A percentile compares a stretch with the other conserved stretches of the same genome.
phyloP scores from a whole-genome alignment of 257 asterid genomes.

The Solanum dulcamara region DNA sequence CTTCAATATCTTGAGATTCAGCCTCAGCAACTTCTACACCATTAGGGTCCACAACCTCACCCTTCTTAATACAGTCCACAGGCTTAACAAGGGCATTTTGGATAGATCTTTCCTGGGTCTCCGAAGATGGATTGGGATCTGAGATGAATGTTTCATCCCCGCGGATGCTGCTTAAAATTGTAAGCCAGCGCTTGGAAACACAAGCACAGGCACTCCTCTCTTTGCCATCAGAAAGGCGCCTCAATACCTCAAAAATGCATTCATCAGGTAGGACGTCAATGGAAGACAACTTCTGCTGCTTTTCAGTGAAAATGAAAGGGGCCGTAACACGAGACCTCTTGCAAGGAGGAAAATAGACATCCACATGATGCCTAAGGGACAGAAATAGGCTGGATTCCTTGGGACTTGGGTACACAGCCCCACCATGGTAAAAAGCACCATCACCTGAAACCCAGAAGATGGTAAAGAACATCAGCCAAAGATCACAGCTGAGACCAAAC shows the following conservation, averaged over 20 bases:
- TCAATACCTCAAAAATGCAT: constrained; percentile 86
- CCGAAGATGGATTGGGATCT: constrained; percentile 1
- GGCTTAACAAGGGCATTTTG: constrained; percentile 9
- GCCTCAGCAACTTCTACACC: constrained; percentile 13
- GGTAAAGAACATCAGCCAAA: constrained; percentile 9
- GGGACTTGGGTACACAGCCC: constrained; percentile 42
- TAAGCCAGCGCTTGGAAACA: constrained; percentile 91
- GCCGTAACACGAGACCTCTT: constrained; percentile 78
- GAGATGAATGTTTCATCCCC: constrained; percentile 36
- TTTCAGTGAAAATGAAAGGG: constrained; percentile 40
- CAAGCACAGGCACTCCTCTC: constrained; percentile 69
- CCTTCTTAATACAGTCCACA: constrained; percentile 23
- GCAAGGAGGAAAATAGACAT: constrained; percentile 54
- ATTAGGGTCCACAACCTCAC: constrained; percentile 4
- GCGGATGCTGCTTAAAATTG: constrained; percentile 67
- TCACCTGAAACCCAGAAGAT: constrained; percentile 34
- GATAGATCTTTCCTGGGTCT: constrained; percentile 20
- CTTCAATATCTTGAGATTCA: constrained; percentile 20
- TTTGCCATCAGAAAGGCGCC: constrained; percentile 59
- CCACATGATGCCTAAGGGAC: constrained; percentile 47
- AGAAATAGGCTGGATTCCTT: constrained; percentile 38
- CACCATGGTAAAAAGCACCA: constrained; percentile 34
- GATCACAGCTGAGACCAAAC: not conserved
- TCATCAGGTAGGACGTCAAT: constrained; percentile 90
- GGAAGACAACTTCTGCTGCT: constrained; percentile 37